phyloP scores from a whole-genome alignment of 345 rosid species.

The Eucalyptus regnans region DNA sequence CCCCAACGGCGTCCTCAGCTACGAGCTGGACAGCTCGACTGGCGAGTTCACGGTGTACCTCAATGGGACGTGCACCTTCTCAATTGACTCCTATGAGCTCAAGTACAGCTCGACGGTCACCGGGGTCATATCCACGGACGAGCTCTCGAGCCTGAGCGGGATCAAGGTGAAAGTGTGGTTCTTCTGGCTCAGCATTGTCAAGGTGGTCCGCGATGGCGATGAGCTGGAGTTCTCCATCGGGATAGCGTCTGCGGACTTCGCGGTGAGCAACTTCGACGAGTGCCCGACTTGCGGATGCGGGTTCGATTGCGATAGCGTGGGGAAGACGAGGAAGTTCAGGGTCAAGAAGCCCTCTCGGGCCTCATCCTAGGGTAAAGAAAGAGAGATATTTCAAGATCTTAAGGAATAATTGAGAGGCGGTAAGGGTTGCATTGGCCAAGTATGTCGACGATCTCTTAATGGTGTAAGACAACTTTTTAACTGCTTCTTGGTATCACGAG shows the following conservation, averaged over 20 bases:
- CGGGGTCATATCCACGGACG: constrained; percentile 16
- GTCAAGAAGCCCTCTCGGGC: not conserved
- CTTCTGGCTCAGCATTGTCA: constrained; percentile 26
- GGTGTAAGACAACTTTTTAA: not conserved
- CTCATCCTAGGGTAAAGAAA: not conserved
- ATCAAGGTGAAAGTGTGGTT: constrained; percentile 28
- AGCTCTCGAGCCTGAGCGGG: constrained; percentile 24
- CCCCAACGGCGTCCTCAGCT: constrained; percentile 18
- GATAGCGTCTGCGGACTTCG: constrained; percentile 29
- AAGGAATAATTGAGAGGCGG: not conserved
- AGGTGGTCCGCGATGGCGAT: constrained; percentile 20
- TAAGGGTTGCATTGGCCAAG: not conserved
- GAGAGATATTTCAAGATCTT: not conserved
- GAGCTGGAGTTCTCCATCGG: constrained; percentile 39
- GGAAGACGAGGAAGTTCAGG: not conserved
- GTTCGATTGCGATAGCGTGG: constrained; percentile 14
- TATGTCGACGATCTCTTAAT: not conserved
- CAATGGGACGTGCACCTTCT: constrained; percentile 19
- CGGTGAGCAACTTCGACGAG: constrained; percentile 16
- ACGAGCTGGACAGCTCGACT: constrained; percentile 17
- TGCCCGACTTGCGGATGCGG: constrained; percentile 38
- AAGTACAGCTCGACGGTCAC: constrained; percentile 24
- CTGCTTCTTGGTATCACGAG: not conserved
- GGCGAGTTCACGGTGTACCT: constrained; percentile 21
- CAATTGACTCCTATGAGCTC: constrained; percentile 29